Evolutionary conservation across 768 basidiomycete species (phyloP), one percentile per base, ranked within the genome.

Genomic region (Amylocystis lapponica): DNA sequence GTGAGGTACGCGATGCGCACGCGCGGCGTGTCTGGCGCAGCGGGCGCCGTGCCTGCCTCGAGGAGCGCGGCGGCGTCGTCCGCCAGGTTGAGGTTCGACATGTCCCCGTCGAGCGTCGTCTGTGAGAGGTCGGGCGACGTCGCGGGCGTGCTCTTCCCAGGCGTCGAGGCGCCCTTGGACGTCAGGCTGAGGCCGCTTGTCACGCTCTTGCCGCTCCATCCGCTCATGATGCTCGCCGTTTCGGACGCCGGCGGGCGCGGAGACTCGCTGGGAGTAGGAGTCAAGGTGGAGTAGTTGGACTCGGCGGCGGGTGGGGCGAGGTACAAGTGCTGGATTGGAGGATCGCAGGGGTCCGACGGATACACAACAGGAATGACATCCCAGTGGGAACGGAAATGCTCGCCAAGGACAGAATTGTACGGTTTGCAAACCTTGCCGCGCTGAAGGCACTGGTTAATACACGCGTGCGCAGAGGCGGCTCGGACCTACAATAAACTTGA

Each of bases 371-470:
- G 86, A 9, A 78, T 60, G 13, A 92, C 72, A 49, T 86, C 86
- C 88, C 89, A 93, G 56, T 90, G 87, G 12, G 86, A 71, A 35
- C 87, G 83, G 65, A 93, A 93, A 63, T 91, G 85, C 61, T 93
- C 90, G 45, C 90, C 87, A 0, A 91, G 76, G 19, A 87, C 86
- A 1, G 84, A 85, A 64, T 86, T 90, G 68, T 89, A 86, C 0
- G 95, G 94, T 60, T 97, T 97, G 72, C 88, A 90, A 17, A 96
- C 79, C 65, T 90, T 91, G 19, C 91, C 90, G 46, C 88, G 81
- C 89, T 92, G 58, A 20, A 39, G n/a, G 25, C 6, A 45, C 4
- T 16, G 34, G 16, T 23, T 26, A 22, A 37, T 14, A 35, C 13
- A 50, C 41, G 36, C 44, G 29, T 25, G 23, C n/a, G 34, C 17